Conservation (phyloP, 768 basidiomycete genomes). For the Hygrocybe punicea region DNA sequence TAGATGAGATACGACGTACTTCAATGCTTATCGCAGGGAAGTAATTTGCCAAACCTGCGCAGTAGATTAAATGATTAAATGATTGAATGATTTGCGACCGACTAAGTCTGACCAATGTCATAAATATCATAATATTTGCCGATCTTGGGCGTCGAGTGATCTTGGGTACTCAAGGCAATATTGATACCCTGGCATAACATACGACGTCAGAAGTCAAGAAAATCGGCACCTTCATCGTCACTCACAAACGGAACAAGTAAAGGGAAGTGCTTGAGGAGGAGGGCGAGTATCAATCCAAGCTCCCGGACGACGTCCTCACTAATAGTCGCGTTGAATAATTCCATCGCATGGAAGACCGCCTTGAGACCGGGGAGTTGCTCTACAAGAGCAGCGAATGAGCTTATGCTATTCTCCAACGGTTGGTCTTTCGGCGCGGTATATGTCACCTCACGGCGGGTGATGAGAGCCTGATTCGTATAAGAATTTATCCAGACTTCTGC, state of each 20-base stretch:
- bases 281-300: neutral
- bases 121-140: constrained; percentile 5
- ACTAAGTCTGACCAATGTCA: constrained; percentile 1
- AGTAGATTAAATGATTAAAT: neutral
- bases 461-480: neutral
- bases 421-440: neutral
- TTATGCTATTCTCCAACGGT: neutral
- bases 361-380: neutral
- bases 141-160: neutral
- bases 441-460: neutral
- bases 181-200: neutral
- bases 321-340: neutral
- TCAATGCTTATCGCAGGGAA: constrained; percentile 1
- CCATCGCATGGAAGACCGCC: neutral
- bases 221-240: neutral
- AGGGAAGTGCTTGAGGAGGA: constrained; percentile 1
- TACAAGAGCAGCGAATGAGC: neutral
- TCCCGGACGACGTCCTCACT: neutral
- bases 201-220: neutral
- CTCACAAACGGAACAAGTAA: neutral
- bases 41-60: neutral
- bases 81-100: neutral
- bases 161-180: neutral
- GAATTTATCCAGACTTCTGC: constrained; percentile 1
- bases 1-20: neutral